Base-by-base conservation (phyloP, 176 grass and related monocot genomes). In the Urochloa ruziziensis region DNA sequence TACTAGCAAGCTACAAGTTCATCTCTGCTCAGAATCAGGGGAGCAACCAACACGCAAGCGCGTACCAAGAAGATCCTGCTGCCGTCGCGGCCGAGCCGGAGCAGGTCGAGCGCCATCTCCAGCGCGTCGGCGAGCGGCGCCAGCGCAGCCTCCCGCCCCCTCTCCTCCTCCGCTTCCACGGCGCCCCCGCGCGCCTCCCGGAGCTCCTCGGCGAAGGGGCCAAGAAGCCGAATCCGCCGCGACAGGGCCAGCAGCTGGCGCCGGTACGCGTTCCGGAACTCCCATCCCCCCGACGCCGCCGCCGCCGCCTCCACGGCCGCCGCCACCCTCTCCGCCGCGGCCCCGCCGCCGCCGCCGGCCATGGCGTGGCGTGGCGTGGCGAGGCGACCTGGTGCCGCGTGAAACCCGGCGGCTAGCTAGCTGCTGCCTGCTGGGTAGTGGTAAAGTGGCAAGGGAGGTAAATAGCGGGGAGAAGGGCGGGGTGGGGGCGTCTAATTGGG, bases 41-140 rank as follows among this genome's bases (percentile, higher is more conserved):
- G 67, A 52, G 52, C 33, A 51, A n/a, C n/a, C n/a, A 3, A 18
- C 1, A 51, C 15, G 3, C 11, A 10, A 42, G 16, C 28, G 21
- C 82, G 23, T 90, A 98, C 93, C 93, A 92, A 24, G 71, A 63
- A 94, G 16, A 96, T 98, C 91, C 89, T 98, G 87, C 96, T 98
- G 18, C 85, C 89, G 7, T 93, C 87, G 85, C 62, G 85, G 40
- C 91, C 89, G 71, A 79, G 83, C 29, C n/a, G 73, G 48, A 99
- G 85, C 49, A 96, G 84, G 54, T 75, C 80, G 43, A 88, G 87
- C 73, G 89, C 91, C 69, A 1, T 39, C 15, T 83, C 89, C 8
- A 96, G 87, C 60, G 93, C 91, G 9, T 10, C 71, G 7, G 81
- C 82, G 40, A 96, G 89, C 73, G 91, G 80, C 18, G 64, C 67